Conservation (phyloP, 2,329 filamentous ascomycete genomes). For the Chrysosporium queenslandicum region DNA sequence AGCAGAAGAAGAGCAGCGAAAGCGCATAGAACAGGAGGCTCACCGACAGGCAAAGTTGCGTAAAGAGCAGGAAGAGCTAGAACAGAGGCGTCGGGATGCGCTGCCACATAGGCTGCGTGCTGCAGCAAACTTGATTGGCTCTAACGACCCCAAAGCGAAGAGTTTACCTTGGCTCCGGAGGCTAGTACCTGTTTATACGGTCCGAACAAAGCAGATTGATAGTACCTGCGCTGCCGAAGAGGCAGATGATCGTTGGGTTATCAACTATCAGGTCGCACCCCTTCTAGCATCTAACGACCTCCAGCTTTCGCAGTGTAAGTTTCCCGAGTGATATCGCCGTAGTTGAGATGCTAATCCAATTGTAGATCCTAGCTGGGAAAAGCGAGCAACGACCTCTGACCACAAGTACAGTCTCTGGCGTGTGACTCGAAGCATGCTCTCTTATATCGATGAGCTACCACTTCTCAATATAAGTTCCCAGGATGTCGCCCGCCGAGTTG, state of each 20-base stretch:
- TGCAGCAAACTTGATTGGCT: conserved; percentile 38
- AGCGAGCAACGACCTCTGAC: conserved; percentile 33
- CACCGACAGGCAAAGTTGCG: conserved; percentile 36
- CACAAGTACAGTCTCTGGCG: conserved; percentile 41
- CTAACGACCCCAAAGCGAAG: conserved; percentile 34
- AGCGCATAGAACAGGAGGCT: conserved; percentile 35
- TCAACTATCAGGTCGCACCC: conserved; percentile 41
- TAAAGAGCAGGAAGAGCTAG: conserved; percentile 38
- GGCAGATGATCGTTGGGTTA: conserved; percentile 40
- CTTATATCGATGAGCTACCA: conserved; percentile 34
- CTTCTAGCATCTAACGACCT: conserved; percentile 42
- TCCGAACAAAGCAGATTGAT: conserved; percentile 36
- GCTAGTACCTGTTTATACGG: conserved; percentile 40
- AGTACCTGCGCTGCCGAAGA: conserved; percentile 28
- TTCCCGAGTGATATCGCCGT: not conserved
- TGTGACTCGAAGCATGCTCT: conserved; percentile 37
- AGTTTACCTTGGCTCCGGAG: conserved; percentile 36
- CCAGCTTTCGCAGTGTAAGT: conserved; percentile 38
- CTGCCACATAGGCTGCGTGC: conserved; percentile 38
- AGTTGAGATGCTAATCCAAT: conserved; percentile 10
- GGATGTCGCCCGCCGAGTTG: conserved; percentile 34
- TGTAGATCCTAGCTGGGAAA: conserved; percentile 38
- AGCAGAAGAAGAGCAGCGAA: conserved; percentile 40
- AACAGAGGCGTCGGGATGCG: conserved; percentile 38
- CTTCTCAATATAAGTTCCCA: conserved; percentile 30